These are phyloP conservation scores for Fusarium pseudocircinatum DNA, from an alignment of 2,329 filamentous ascomycete species.

Conservation along the genomic window DNA sequence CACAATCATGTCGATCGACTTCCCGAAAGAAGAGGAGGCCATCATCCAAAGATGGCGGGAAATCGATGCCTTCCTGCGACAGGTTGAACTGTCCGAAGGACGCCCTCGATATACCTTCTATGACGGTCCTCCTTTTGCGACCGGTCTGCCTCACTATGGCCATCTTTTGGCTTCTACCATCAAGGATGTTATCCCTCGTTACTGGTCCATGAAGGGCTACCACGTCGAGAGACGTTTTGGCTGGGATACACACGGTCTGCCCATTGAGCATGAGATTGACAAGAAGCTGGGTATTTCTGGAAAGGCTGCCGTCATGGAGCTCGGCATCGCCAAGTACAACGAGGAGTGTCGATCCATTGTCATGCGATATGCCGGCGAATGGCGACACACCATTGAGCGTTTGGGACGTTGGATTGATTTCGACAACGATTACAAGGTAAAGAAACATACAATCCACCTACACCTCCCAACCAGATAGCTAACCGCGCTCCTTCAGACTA, in stretches of 20 bases:
- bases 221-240: conserved; percentile 93
- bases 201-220: conserved; percentile 97
- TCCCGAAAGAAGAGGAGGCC: conserved; percentile 89
- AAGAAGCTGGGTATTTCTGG: conserved; percentile 92
- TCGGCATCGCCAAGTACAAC: conserved; percentile 91
- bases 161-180: conserved; percentile 92
- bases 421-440: conserved; percentile 93
- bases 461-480: not conserved
- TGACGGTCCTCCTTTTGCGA: conserved; percentile 85
- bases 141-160: conserved; percentile 71
- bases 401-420: conserved; percentile 97
- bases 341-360: conserved; percentile 91
- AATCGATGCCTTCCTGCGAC: conserved; percentile 88
- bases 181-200: conserved; percentile 95
- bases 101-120: conserved; percentile 93
- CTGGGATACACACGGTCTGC: conserved; percentile 94
- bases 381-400: conserved; percentile 87
- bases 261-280: conserved; percentile 97
- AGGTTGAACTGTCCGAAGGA: conserved; percentile 84
- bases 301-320: conserved; percentile 84
- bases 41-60: conserved; percentile 89
- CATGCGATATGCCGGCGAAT: conserved; percentile 88
- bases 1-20: conserved; percentile 82
- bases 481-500: conserved; percentile 68
- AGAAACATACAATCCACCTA: not conserved